Percentiles rank a stretch among this genome's conserved stretches.
Conservation (phyloP, 2,329 filamentous ascomycete genomes). For the Penicillium sp. region DNA sequence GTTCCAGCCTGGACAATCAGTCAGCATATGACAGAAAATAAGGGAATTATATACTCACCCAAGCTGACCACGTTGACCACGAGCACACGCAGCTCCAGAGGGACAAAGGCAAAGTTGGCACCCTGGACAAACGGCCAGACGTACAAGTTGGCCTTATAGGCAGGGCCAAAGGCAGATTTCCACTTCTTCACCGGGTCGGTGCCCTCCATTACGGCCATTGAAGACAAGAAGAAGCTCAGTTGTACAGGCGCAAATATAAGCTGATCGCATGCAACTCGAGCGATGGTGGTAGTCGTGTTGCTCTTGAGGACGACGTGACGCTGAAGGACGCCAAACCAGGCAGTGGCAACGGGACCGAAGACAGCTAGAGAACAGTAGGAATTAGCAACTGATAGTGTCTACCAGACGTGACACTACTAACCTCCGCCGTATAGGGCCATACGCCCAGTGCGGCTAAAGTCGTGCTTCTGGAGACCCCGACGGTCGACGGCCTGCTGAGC, state of each 20-base stretch:
- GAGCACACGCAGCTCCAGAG: slow-evolving; percentile 74
- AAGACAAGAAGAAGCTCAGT: slow-evolving; percentile 72
- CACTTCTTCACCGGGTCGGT: slow-evolving; percentile 62
- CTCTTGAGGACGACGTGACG: slow-evolving; percentile 61
- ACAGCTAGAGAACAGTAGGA: slow-evolving; percentile 45
- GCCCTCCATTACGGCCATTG: slow-evolving; percentile 80
- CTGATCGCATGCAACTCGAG: slow-evolving; percentile 77
- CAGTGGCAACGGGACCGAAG: slow-evolving; percentile 82
- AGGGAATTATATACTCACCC: slow-evolving; percentile 44
- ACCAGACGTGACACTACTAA: slow-evolving; percentile 23
- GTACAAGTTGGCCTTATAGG: slow-evolving; percentile 77
- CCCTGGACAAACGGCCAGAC: slow-evolving; percentile 83
- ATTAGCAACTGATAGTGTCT: not conserved
- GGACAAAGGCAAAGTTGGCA: slow-evolving; percentile 81
- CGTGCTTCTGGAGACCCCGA: slow-evolving; percentile 70
- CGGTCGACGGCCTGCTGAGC: slow-evolving; percentile 89
- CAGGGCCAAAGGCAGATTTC: slow-evolving; percentile 62
- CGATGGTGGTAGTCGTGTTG: slow-evolving; percentile 64
- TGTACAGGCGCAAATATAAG: slow-evolving; percentile 76
- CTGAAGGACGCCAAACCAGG: slow-evolving; percentile 78
- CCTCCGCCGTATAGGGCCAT: slow-evolving; percentile 49
- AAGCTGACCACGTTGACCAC: slow-evolving; percentile 78
- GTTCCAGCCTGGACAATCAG: slow-evolving; percentile 48
- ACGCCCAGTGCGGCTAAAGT: slow-evolving; percentile 48
- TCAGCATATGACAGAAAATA: slow-evolving; percentile 12